Evolutionary conservation across 2,329 filamentous ascomycete species (phyloP), one percentile per base, ranked within the genome.

Genomic region (Aspergillus transmontanensis): DNA sequence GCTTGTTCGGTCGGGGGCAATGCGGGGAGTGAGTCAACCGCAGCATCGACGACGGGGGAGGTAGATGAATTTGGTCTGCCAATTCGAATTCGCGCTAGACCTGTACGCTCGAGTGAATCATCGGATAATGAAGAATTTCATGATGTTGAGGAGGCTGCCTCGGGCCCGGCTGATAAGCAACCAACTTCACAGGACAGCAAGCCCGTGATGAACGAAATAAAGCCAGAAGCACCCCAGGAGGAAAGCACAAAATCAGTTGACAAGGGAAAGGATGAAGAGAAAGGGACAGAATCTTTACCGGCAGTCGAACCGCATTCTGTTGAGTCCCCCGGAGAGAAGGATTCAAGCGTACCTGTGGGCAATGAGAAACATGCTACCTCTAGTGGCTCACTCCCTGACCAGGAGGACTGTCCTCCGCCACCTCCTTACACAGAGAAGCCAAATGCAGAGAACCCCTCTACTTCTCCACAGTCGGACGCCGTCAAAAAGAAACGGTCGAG

Each of bases 51-150:
- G 46, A 58, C 65, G 53, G 73, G 72, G 45, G 72, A 72, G 28
- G 54, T 78, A 32, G 78, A 80, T 56, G 78, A 79, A 53, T 80
- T 80, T 65, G 78, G 78, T 1, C 71, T 80, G 19, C 78, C 77
- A 7, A 75, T 79, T 64, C 76, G 73, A 66, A 45, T 63, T 50
- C 71, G 70, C 23, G 57, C 68, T 32, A 66, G 53, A 34, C 65
- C 69, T 34, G 45, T 61, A 46, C 69, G 58, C 36, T 59, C 66
- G n/a, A 65, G 58, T 39, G 66, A 68, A 28, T 60, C 66, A 0
- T 58, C 68, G 21, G 62, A 69, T 19, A 58, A 64, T 26, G 67
- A 71, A 45, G 58, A 61, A 32, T 69, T 64, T 36, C 69, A 74
- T 51, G 67, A 75, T 62, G 60, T 67, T 16, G 41, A 64, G 41